These are phyloP conservation scores for Nannizziopsis arthrosporioides DNA, from an alignment of 2,329 filamentous ascomycete species.

Conservation along the genomic window DNA sequence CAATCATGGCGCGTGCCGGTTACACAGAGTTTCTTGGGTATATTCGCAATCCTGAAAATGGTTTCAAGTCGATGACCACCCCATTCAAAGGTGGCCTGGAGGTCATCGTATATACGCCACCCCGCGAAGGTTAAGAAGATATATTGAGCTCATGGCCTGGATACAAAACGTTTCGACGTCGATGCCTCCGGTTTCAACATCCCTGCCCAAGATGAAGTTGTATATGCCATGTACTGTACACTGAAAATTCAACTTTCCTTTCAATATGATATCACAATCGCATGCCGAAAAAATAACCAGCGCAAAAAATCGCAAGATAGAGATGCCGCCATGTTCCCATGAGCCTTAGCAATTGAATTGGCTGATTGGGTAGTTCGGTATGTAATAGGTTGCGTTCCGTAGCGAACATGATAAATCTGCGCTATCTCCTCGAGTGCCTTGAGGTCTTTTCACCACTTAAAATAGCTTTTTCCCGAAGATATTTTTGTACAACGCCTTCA, in stretches of 20 bases:
- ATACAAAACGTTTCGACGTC: no score
- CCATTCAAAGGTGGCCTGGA: slow-evolving; percentile 41
- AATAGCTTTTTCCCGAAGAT: slow-evolving; percentile 41
- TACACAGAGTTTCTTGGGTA: slow-evolving; percentile 41
- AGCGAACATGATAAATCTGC: neutral
- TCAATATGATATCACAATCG: no score
- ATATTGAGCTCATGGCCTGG: neutral
- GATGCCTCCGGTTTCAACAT: no score
- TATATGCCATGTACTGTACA: no score
- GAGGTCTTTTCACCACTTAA: neutral
- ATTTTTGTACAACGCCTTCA: slow-evolving; percentile 63
- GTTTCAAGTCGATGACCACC: slow-evolving; percentile 41
- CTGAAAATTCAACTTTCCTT: no score
- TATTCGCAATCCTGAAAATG: slow-evolving; percentile 36
- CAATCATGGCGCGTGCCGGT: slow-evolving; percentile 26
- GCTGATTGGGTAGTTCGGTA: no score
- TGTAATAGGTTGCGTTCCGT: no score
- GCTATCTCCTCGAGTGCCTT: neutral
- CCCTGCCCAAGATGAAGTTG: no score
- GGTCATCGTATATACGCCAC: slow-evolving; percentile 31
- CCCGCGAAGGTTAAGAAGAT: neutral
- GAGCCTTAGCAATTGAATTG: no score
- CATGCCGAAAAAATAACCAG: no score
- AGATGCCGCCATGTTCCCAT: no score
- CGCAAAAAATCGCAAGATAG: no score